Conservation (phyloP, 441 rosid genomes). For the Aleurites moluccanus region DNA sequence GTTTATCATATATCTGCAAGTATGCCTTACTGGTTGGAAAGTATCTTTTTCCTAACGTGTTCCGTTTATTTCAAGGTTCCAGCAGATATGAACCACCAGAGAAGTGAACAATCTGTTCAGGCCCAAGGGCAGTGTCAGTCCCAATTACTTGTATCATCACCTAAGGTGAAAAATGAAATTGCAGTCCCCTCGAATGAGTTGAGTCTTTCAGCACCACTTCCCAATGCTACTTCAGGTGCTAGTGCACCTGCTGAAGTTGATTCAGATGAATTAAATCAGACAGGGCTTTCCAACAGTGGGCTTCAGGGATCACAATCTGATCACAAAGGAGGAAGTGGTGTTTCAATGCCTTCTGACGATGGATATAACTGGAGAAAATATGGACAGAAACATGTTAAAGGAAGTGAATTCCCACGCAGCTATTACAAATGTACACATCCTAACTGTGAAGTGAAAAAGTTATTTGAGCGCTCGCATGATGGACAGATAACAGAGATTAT, state of each 20-base stretch:
- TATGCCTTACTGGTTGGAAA: neutral
- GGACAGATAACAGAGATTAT: conserved; percentile 87
- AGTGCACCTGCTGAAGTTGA: conserved; percentile 58
- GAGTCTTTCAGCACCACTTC: conserved; percentile 47
- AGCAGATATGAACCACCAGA: conserved; percentile 60
- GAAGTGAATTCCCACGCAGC: conserved; percentile 96
- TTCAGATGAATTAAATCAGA: conserved; percentile 52
- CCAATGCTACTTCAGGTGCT: conserved; percentile 43
- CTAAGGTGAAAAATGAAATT: conserved; percentile 49
- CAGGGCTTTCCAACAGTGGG: conserved; percentile 41
- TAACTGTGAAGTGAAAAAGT: conserved; percentile 93
- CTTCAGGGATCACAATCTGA: conserved; percentile 49
- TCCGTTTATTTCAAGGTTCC: conserved; percentile 65
- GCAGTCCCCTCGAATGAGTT: conserved; percentile 64
- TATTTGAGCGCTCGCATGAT: conserved; percentile 88
- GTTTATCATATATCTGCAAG: conserved; percentile 8
- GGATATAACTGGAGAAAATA: conserved; percentile 98
- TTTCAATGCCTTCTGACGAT: conserved; percentile 61
- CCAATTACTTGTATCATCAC: conserved; percentile 44
- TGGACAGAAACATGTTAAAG: conserved; percentile 96
- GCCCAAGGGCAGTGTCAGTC: conserved; percentile 50
- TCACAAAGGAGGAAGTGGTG: conserved; percentile 53
- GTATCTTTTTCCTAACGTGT: conserved; percentile 35
- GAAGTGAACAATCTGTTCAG: conserved; percentile 43
- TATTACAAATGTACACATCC: conserved; percentile 99